Conservation (phyloP, 495 filamentous ascomycete species). For the Penicillium ucsense region DNA sequence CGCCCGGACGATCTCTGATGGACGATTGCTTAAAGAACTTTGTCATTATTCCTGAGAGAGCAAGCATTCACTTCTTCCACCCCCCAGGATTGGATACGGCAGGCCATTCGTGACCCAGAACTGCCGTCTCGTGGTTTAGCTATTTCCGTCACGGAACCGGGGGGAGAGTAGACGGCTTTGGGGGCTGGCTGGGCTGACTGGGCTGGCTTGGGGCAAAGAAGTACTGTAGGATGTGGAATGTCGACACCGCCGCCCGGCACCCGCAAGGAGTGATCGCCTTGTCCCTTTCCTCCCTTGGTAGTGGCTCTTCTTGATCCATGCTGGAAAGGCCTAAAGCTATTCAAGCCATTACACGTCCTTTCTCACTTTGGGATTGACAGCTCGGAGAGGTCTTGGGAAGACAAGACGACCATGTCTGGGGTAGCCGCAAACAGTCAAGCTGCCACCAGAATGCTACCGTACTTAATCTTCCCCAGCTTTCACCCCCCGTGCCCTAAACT, state of each 20-base stretch:
- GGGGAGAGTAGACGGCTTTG: background rate
- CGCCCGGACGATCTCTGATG: no score
- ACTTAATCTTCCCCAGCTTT: no score
- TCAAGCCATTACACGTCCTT: background rate
- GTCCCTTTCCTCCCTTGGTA: background rate
- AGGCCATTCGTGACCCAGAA: background rate
- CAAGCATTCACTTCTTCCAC: no score
- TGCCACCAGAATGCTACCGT: no score
- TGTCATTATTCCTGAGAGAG: no score
- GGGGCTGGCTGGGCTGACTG: no score
- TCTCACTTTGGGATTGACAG: background rate
- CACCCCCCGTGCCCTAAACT: no score
- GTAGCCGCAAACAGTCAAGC: no score
- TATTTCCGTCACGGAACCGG: conserved; percentile 17
- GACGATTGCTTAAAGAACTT: no score
- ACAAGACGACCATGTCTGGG: no score
- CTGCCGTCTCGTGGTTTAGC: conserved; percentile 10
- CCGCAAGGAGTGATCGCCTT: conserved; percentile 1
- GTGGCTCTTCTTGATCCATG: conserved; percentile 6
- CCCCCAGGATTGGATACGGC: no score
- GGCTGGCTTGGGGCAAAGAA: no score
- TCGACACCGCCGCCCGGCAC: background rate
- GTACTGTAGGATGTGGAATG: background rate
- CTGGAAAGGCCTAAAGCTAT: background rate
- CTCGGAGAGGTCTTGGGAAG: background rate